phyloP scores from a whole-genome alignment of 2,329 filamentous ascomycete genomes.

The Fusarium concolor region DNA sequence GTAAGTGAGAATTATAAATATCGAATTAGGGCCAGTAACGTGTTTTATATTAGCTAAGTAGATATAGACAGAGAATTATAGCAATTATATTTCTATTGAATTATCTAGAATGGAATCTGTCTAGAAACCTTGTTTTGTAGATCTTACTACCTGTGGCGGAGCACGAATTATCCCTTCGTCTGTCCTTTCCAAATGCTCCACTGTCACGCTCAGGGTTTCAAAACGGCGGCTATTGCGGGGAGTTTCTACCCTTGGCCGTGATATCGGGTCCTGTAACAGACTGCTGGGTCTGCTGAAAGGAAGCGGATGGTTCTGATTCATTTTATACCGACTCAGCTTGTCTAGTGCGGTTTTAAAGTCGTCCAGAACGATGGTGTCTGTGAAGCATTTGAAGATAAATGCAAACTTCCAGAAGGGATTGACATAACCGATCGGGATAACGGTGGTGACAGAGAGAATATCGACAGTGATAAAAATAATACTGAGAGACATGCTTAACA shows the following conservation, averaged over 20 bases:
- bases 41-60: no score
- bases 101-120: neutral
- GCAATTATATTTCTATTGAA: no score
- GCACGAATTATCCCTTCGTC: neutral
- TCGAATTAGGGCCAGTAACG: no score
- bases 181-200: slow-evolving; percentile 4
- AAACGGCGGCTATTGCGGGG: neutral
- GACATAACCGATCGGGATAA: slow-evolving; percentile 53
- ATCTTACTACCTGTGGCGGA: neutral
- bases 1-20: no score
- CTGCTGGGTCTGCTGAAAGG: slow-evolving; percentile 26
- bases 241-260: fast-evolving
- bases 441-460: slow-evolving; percentile 67
- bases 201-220: neutral
- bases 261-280: neutral
- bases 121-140: neutral
- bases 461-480: slow-evolving; percentile 72
- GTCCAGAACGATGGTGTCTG: slow-evolving; percentile 74
- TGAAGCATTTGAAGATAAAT: slow-evolving; percentile 66
- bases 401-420: slow-evolving; percentile 41
- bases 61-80: no score
- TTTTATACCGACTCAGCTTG: slow-evolving; percentile 33
- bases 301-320: slow-evolving; percentile 16
- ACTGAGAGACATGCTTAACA: slow-evolving; percentile 69
- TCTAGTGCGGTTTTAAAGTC: slow-evolving; percentile 73